phyloP scores from a whole-genome alignment of 1,139 yeast genomes.

The Candida neerlandica region DNA sequence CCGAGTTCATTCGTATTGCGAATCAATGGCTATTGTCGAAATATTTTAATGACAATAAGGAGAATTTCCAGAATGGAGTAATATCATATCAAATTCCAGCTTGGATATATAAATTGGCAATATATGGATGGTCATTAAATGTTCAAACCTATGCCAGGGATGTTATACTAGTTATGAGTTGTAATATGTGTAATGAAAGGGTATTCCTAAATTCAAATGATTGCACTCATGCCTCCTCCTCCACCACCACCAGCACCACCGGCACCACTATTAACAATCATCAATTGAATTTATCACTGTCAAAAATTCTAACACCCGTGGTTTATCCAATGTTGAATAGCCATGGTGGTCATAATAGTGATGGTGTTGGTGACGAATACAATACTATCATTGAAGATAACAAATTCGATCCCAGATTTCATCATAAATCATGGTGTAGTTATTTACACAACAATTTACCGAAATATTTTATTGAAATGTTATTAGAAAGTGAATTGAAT shows the following conservation, averaged over 20 bases:
- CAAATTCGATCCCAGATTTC: constrained; percentile 25
- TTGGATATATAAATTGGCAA: constrained; percentile 38
- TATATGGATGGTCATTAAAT: constrained; percentile 41
- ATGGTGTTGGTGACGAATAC: constrained; percentile 7
- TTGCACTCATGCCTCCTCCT: not conserved
- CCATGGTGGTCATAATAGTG: constrained; percentile 5
- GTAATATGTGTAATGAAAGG: constrained; percentile 41
- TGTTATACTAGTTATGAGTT: constrained; percentile 34
- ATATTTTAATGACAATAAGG: constrained; percentile 37
- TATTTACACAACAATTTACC: constrained; percentile 16
- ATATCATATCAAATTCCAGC: constrained; percentile 26
- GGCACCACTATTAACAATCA: not conserved
- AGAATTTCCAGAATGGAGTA: constrained; percentile 25
- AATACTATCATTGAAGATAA: constrained; percentile 14
- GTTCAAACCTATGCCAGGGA: constrained; percentile 33
- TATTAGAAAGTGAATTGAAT: constrained; percentile 23
- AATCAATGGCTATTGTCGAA: constrained; percentile 33
- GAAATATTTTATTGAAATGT: constrained; percentile 29
- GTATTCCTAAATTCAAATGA: constrained; percentile 27
- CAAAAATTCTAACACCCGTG: constrained; percentile 37
- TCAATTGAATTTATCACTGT: constrained; percentile 23
- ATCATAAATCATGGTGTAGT: constrained; percentile 45
- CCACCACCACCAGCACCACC: not conserved
- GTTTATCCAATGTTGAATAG: constrained; percentile 26
- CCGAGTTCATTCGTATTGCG: constrained; percentile 26